Conservation (phyloP, 225 moss, liverwort and hornwort genomes). For the Polytrichum commune region DNA sequence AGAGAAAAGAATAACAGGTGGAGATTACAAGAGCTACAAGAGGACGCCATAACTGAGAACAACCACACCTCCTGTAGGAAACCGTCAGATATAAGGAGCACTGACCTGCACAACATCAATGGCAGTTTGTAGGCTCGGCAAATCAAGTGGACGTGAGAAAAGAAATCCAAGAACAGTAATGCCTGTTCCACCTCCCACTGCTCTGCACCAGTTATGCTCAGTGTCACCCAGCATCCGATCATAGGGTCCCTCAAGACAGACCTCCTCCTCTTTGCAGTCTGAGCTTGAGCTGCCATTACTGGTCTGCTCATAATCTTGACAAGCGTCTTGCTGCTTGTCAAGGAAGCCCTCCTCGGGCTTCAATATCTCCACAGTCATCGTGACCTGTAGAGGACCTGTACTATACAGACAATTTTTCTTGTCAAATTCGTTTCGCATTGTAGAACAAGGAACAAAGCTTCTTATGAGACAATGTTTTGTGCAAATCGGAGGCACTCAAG, state of each 20-base stretch:
- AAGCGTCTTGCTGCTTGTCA: slow-evolving; percentile 26
- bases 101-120: slow-evolving; percentile 56
- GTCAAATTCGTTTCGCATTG: slow-evolving; percentile 1
- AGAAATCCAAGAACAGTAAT: slow-evolving; percentile 79
- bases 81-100: background rate
- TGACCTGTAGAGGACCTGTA: slow-evolving; percentile 24
- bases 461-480: background rate
- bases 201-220: slow-evolving; percentile 98
- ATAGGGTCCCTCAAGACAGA: slow-evolving; percentile 58
- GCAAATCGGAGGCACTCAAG: slow-evolving; percentile 1
- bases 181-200: slow-evolving; percentile 84
- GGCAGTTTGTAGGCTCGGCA: slow-evolving; percentile 63
- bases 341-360: slow-evolving; percentile 34
- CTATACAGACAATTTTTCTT: slow-evolving; percentile 10
- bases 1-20: no score
- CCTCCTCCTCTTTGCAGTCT: slow-evolving; percentile 28
- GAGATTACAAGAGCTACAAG: no score
- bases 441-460: background rate
- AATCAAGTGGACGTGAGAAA: slow-evolving; percentile 45
- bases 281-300: slow-evolving; percentile 21
- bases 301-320: slow-evolving; percentile 36
- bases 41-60: no score
- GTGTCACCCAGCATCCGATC: slow-evolving; percentile 81
- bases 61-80: no score
- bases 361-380: slow-evolving; percentile 42